A percentile compares a stretch with the other conserved stretches of the same genome.
Evolutionary conservation across 306 rosid species (phyloP).

Genomic region (Lupinus albus): DNA sequence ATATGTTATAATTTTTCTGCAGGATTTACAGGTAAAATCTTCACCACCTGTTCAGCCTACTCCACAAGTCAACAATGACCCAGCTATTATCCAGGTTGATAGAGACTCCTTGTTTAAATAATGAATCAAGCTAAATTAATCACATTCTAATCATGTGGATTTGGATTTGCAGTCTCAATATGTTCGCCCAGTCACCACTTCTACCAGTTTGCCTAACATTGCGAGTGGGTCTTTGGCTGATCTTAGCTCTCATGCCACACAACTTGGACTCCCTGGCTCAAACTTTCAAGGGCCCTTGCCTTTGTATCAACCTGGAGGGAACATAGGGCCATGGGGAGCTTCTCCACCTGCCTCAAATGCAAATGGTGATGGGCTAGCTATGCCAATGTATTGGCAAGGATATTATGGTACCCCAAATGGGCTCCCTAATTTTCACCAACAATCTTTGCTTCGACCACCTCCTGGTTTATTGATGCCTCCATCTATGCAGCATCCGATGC

Average conservation of each 20-base stretch:
- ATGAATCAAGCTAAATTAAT: slow-evolving; percentile 20
- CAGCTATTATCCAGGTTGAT: slow-evolving; percentile 84
- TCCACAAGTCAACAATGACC: slow-evolving; percentile 70
- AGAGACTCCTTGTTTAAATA: background rate
- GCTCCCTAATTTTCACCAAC: slow-evolving; percentile 81
- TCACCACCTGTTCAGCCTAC: slow-evolving; percentile 79
- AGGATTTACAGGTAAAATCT: slow-evolving; percentile 93
- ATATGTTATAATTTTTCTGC: slow-evolving; percentile 39
- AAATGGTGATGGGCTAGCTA: slow-evolving; percentile 75
- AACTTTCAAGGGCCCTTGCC: slow-evolving; percentile 73
- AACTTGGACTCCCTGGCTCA: slow-evolving; percentile 73
- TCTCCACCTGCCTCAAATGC: slow-evolving; percentile 71
- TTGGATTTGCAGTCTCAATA: slow-evolving; percentile 79
- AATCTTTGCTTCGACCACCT: slow-evolving; percentile 80
- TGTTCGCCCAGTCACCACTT: slow-evolving; percentile 58
- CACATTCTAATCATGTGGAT: slow-evolving; percentile 34
- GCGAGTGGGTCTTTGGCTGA: slow-evolving; percentile 72
- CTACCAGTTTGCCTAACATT: slow-evolving; percentile 66
- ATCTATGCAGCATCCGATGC: slow-evolving; percentile 80
- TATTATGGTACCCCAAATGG: slow-evolving; percentile 84
- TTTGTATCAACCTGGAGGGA: slow-evolving; percentile 87
- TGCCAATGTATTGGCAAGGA: slow-evolving; percentile 99
- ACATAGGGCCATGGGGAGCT: slow-evolving; percentile 80
- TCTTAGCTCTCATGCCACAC: slow-evolving; percentile 63
- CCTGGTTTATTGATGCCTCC: slow-evolving; percentile 77